Evolutionary conservation across 352 stramenopile species (phyloP), one percentile per base, ranked within the genome.

Genomic region (Phytopythium mirpurense): DNA sequence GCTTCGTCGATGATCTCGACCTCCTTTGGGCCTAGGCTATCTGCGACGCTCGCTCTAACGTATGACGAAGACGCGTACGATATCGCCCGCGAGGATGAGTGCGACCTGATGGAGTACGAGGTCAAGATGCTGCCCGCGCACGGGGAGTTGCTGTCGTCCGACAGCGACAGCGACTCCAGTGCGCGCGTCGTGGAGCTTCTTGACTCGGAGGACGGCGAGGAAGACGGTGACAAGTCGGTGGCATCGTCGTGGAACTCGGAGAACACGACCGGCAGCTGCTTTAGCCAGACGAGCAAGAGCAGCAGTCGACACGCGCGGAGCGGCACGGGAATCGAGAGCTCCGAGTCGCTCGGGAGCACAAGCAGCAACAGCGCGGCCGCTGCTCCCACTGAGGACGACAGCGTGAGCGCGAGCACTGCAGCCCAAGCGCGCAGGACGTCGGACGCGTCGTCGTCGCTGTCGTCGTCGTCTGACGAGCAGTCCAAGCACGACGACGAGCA

Each of bases 391-490:
- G 52, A 50, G 5, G 41, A 29, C 2, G 54, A 63, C 52, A n/a
- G n/a, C n/a, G n/a, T n/a, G n/a, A 58, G 57, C 23, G 55, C 51
- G 14, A 62, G 29, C 18, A 40, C 16, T 56, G 24, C 27, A 16
- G 5, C 19, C 36, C 31, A 67, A 47, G 5, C 45, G 59, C 68
- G 68, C 54, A 67, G 79, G 67, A 62, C 50, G 4, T 87, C 72
- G 8, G 69, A 75, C 31, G 66, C 72, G 12, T 89, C 79, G 5
- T 83, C 73, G 36, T 82, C 75, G 23, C 63, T 70, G 16, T 85
- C 75, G 26, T 77, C 72, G 7, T 55, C 60, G 15, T 54, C 35
- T 5, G 52, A 59, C 35, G 46, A 52, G 10, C 27, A 24, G 14
- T 42, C 38, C 1, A 59, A 62, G 47, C 18, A 59, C 11, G 78